Evolutionary conservation across 2,329 filamentous ascomycete genomes (phyloP).

Genomic region (Metarhizium humberi): DNA sequence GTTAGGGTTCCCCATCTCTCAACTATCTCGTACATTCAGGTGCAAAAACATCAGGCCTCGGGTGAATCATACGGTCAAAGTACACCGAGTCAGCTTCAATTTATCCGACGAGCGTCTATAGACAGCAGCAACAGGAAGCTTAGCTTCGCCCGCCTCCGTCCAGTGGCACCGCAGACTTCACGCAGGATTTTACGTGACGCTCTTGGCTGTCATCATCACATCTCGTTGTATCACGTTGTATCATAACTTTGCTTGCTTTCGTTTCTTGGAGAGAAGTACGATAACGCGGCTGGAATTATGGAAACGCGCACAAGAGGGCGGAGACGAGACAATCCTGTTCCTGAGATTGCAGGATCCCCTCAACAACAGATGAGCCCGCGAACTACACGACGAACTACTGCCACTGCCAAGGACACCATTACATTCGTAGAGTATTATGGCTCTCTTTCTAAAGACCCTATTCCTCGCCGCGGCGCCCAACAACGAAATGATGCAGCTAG

Average conservation of each 20-base stretch:
- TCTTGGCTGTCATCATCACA: not conserved
- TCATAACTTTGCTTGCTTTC: not conserved
- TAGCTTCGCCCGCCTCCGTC: not conserved
- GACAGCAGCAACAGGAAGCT: not conserved
- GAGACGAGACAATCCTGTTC: not conserved
- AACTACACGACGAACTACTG: not conserved
- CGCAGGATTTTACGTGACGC: not conserved
- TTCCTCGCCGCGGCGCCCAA: conserved; percentile 2
- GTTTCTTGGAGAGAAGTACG: not conserved
- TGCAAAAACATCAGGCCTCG: not conserved
- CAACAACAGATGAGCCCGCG: not conserved
- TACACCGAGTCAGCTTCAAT: too few species aligned
- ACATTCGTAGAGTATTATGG: not conserved
- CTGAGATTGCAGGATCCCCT: not conserved
- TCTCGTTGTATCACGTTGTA: not conserved
- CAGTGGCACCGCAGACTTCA: not conserved
- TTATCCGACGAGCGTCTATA: not conserved
- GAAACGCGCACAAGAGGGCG: not conserved
- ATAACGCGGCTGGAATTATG: not conserved
- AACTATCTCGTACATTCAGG: not conserved
- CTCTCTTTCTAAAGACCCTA: not conserved
- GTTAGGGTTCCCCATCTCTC: not conserved
- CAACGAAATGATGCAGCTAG: not conserved
- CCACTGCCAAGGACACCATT: not conserved
- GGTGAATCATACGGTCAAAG: not conserved